phyloP scores from a whole-genome alignment of 805 yeast genomes.

The Yamadazyma olivae region DNA sequence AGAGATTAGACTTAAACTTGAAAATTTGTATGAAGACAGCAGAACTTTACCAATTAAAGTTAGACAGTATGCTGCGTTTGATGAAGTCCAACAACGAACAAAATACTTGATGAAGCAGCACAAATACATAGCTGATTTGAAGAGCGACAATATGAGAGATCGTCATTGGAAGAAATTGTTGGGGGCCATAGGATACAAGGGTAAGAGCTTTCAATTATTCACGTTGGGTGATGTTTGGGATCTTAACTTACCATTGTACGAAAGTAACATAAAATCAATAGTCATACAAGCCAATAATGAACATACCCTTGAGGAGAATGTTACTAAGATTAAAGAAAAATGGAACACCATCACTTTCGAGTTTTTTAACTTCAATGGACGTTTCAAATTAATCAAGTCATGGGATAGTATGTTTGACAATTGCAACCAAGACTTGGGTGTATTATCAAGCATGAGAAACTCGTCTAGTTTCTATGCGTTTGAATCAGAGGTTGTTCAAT shows the following conservation, averaged over 20 bases:
- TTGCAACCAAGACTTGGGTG: constrained; percentile 57
- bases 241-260: constrained; percentile 47
- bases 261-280: constrained; percentile 42
- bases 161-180: constrained; percentile 65
- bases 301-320: constrained; percentile 54
- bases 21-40: constrained; percentile 44
- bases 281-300: constrained; percentile 73
- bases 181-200: constrained; percentile 25
- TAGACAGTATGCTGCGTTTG: constrained; percentile 69
- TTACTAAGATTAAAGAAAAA: constrained; percentile 44
- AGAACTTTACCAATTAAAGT: constrained; percentile 55
- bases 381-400: constrained; percentile 55
- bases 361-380: constrained; percentile 49
- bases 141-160: constrained; percentile 53
- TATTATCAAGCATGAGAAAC: constrained; percentile 65
- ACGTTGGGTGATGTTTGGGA: constrained; percentile 62
- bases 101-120: constrained; percentile 38
- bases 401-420: constrained; percentile 65
- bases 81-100: constrained; percentile 47
- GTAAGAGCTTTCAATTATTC: constrained; percentile 24
- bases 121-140: constrained; percentile 43
- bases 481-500: constrained; percentile 50
- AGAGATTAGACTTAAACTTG: constrained; percentile 45
- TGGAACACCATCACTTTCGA: constrained; percentile 60
- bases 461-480: constrained; percentile 62